Percentiles rank a stretch among this genome's conserved stretches.
Conservation (phyloP, 2,329 filamentous ascomycete species). For the Fusarium longipes region DNA sequence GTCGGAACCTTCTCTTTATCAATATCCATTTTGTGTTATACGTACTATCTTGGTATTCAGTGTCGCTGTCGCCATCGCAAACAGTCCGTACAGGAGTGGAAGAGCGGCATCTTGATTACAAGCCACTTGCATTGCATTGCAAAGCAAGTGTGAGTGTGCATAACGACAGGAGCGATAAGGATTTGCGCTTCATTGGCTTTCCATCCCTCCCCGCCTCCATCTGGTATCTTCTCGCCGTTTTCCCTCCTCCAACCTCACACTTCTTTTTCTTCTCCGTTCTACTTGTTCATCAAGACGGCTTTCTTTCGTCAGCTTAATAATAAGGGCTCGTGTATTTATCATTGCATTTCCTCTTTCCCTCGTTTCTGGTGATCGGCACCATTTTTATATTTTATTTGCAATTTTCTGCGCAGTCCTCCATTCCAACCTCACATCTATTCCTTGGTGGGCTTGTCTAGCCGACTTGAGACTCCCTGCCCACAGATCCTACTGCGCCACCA, state of each 20-base stretch:
- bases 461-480: slow-evolving; percentile 23
- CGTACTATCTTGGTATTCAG: too few species aligned
- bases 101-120: slow-evolving; percentile 16
- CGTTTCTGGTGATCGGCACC: slow-evolving; percentile 1
- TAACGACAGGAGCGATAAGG: slow-evolving; percentile 29
- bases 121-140: background rate
- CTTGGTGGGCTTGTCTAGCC: slow-evolving; percentile 32
- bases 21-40: background rate
- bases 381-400: slow-evolving; percentile 10
- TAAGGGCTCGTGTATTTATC: slow-evolving; percentile 17
- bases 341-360: background rate
- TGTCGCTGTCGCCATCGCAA: slow-evolving; percentile 12
- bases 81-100: slow-evolving; percentile 17
- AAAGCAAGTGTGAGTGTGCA: slow-evolving; percentile 5
- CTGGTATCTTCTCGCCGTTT: slow-evolving; percentile 23
- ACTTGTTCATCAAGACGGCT: slow-evolving; percentile 10
- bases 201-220: slow-evolving; percentile 20
- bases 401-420: slow-evolving; percentile 25
- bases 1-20: slow-evolving; percentile 17
- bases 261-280: slow-evolving; percentile 8
- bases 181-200: slow-evolving; percentile 29
- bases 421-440: slow-evolving; percentile 13
- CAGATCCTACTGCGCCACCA: slow-evolving; percentile 39
- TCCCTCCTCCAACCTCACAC: slow-evolving; percentile 23
- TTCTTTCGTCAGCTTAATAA: slow-evolving; percentile 23